Evolutionary conservation across 768 basidiomycete species (phyloP), one percentile per base, ranked within the genome.

Genomic region (Tulasnella calospora): DNA sequence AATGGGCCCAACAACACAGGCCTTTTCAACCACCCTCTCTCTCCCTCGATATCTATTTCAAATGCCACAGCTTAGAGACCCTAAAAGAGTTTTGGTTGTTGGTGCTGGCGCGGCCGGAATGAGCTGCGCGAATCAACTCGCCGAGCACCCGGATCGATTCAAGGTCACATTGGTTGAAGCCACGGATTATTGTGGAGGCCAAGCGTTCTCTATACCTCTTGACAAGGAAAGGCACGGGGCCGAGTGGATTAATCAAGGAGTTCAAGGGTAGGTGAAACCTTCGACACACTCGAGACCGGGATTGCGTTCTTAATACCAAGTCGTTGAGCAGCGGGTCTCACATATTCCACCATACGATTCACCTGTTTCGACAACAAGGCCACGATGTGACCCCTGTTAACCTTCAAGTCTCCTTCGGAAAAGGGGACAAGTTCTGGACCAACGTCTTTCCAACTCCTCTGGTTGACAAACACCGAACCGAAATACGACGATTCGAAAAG

Each of bases 341-440:
- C 74, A 85, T 84, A 80, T 85, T 84, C 76, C 83, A 83, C 80
- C 85, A 87, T 80, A 86, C 86, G 2, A 85, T 87, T 80, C 81
- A 84, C 46, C 81, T 83, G 72, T 85, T 86, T 79, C 80, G 83
- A 71, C 82, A 86, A 78, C 82, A 82, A 27, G 78, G 85, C 82
- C 44, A 81, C 82, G 81, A 85, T 84, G 83, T 84, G 46, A 80
- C 84, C 80, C 51, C 41, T 1, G 85, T 86, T 78, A 40, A 72
- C 19, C 71, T 72, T 72, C 71, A 72, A 40, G 71, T 87, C 21
- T 85, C 85, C 0, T 87, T 87, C 80, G 86, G 86, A 61, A 85
- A 86, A 79, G 86, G 83, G 71, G 85, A 86, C 77, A 84, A 85
- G 81, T 87, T 87, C 82, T 87, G 85, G 85, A 84, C 86, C 51